Conservation (phyloP, 179 eudicot genomes). For the Pouteria campechiana region DNA sequence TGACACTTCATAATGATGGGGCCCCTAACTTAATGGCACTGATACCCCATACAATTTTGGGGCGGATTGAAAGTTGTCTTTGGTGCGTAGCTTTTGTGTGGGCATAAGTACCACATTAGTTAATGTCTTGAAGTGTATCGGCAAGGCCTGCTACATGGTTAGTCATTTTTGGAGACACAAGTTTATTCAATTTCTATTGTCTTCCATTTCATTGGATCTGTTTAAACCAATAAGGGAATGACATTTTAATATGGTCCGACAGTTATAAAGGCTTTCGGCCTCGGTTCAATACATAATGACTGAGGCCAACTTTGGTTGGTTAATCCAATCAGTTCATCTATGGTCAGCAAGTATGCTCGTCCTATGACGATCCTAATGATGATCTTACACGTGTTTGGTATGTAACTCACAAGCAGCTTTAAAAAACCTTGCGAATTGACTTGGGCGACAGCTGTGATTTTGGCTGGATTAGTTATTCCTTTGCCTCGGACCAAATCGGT, state of each 20-base stretch:
- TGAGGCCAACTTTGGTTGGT: background rate
- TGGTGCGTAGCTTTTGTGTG: too few relatives aligned
- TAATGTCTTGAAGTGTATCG: too few relatives aligned
- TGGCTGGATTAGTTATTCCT: background rate
- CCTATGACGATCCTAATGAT: constrained; percentile 5
- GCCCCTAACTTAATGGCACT: too few relatives aligned
- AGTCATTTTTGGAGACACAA: too few relatives aligned
- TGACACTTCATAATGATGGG: too few relatives aligned
- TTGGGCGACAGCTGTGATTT: background rate
- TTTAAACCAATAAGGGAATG: too few relatives aligned
- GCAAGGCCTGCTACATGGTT: too few relatives aligned
- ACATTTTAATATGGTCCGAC: constrained; percentile 1
- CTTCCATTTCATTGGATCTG: too few relatives aligned
- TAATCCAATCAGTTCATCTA: background rate
- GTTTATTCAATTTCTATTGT: too few relatives aligned
- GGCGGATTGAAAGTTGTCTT: too few relatives aligned
- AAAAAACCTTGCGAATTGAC: constrained; percentile 1
- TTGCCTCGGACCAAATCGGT: background rate
- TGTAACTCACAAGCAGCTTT: background rate
- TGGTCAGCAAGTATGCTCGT: background rate
- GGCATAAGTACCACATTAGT: too few relatives aligned
- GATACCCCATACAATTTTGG: too few relatives aligned
- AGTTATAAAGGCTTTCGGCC: background rate
- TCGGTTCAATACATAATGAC: background rate
- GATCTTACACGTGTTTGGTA: constrained; percentile 1